Evolutionary conservation across 2,329 filamentous ascomycete species (phyloP).

Genomic region (Colletotrichum sp.): DNA sequence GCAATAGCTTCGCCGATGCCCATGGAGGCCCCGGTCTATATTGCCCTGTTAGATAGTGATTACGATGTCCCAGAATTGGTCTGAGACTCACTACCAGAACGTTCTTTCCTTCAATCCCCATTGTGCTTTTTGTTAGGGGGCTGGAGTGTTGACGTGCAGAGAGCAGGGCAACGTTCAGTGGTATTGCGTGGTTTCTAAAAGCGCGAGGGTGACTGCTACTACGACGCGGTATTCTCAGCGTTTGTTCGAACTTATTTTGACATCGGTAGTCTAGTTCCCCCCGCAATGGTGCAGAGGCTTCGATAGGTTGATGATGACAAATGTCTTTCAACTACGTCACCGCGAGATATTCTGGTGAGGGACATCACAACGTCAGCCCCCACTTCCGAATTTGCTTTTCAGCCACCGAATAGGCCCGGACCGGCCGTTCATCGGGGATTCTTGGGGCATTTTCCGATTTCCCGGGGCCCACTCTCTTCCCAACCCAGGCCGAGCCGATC

Average conservation of each 20-base stretch:
- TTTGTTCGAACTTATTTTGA: neutral
- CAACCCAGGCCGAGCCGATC: neutral
- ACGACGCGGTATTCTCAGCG: neutral
- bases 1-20: conserved; percentile 52
- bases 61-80: neutral
- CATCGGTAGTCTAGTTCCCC: neutral
- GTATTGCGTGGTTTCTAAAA: neutral
- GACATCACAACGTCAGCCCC: neutral
- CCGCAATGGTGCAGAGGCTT: neutral
- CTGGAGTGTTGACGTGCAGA: neutral
- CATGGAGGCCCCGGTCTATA: conserved; percentile 45
- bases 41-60: neutral
- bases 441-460: neutral
- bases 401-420: neutral
- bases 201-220: neutral
- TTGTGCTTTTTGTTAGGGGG: neutral
- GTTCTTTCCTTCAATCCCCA: neutral
- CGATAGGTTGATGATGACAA: neutral
- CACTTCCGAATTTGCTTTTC: neutral
- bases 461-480: neutral
- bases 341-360: neutral
- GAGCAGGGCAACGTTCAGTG: neutral
- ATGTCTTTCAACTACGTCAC: neutral
- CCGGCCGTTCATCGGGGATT: neutral
- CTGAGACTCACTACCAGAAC: neutral